Evolutionary conservation across 2,329 filamentous ascomycete genomes (phyloP), one percentile per base, ranked within the genome.

Genomic region (Elsinoe australis): DNA sequence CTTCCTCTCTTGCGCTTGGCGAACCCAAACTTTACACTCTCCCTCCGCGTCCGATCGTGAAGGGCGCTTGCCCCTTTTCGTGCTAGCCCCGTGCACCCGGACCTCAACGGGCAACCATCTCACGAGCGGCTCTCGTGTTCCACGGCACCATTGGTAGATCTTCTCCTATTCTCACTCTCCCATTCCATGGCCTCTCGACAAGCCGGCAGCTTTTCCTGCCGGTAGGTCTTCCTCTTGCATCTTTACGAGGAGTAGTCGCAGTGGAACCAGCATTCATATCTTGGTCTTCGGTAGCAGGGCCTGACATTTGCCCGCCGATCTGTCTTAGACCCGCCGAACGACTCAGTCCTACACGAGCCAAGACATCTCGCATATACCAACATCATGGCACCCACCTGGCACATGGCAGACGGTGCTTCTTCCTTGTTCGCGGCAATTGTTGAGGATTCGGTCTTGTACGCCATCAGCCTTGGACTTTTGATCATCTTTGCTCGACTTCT

Each of bases 401-500:
- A 41, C 36, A 18, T 17, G 19, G 8, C n/a, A 14, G 36, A 41
- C 19, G 36, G 36, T 9, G 8, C 19, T 9, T 19, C n/a, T 24
- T 8, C 8, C 5, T 18, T 41, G 9, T 19, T 41, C 8, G n/a
- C 8, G 5, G n/a, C 10, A 7, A 41, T 41, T 6, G 21, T 41
- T 19, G 14, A 7, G 12, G 19, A n/a, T 18, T 24, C 19, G 36
- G 19, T 41, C n/a, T 18, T 41, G 9, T 41, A 41, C 14, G 36
- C 36, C 19, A 17, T 41, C 8, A 22, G 36, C 19, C 8, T 41
- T 9, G 10, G 12, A 4, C 4, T 41, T 14, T 21, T 41, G 36
- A 41, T 41, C 36, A 41, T 41, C 10, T 18, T 41, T 7, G 36
- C 36, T 8, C 36, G 36, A 8, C 36, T 41, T 8, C 12, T 21